Evolutionary conservation across 495 filamentous ascomycete species (phyloP).

Genomic region (Xylaria grammica): DNA sequence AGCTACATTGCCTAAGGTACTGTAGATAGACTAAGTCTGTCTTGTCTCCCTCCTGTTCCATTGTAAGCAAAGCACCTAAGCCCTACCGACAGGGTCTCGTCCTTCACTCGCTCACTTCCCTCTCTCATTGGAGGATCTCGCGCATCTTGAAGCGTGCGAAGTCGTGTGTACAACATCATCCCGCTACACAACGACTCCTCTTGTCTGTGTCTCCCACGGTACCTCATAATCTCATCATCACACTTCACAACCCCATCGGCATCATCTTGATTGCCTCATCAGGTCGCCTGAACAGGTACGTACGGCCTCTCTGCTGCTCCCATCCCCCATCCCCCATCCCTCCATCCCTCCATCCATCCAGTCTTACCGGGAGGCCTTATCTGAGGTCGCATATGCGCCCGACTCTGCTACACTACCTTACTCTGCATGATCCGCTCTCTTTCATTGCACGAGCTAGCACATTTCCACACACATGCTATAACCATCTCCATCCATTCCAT

Average conservation of each 20-base stretch:
- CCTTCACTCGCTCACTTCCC: slow-evolving; percentile 7
- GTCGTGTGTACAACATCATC: slow-evolving; percentile 11
- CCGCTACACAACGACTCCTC: neutral
- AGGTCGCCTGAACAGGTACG: slow-evolving; percentile 12
- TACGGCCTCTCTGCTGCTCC: slow-evolving; percentile 5
- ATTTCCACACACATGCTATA: slow-evolving; percentile 10
- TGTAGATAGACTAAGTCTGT: no score
- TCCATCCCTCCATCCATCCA: neutral
- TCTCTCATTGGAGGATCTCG: slow-evolving; percentile 18
- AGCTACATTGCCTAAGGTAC: no score
- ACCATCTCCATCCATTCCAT: slow-evolving; percentile 4
- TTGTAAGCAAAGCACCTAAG: slow-evolving; percentile 15
- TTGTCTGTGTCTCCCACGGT: slow-evolving; percentile 4
- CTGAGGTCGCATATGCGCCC: slow-evolving; percentile 25
- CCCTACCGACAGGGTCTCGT: slow-evolving; percentile 21
- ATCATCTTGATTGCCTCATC: slow-evolving; percentile 11
- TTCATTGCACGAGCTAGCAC: slow-evolving; percentile 18
- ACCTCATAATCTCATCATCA: slow-evolving; percentile 5
- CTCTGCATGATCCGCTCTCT: slow-evolving; percentile 21
- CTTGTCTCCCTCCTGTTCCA: neutral
- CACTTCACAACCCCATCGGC: slow-evolving; percentile 3
- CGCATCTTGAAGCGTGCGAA: neutral
- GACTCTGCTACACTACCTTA: slow-evolving; percentile 5
- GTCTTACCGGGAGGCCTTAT: slow-evolving; percentile 16
- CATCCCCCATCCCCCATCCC: neutral